Evolutionary conservation across 1,284 basidiomycete species (phyloP).

Genomic region (Boletus nobilissimus): DNA sequence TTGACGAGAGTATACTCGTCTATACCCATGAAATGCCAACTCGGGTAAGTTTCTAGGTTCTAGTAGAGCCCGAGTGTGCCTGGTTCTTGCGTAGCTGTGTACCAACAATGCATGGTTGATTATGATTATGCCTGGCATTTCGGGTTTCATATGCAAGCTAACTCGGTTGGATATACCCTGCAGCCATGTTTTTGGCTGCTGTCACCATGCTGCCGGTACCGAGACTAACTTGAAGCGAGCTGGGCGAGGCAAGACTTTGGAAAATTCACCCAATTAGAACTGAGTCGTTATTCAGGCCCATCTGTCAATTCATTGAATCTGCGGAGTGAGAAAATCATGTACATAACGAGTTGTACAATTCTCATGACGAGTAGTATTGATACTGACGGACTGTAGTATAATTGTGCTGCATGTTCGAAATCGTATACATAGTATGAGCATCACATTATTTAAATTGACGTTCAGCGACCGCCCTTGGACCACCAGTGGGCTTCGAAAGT

Average conservation of each 20-base stretch:
- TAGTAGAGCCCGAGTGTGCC: background rate
- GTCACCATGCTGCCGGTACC: too few species aligned
- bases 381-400: background rate
- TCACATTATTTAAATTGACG: background rate
- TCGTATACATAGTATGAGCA: background rate
- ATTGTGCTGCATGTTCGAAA: background rate
- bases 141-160: constrained; percentile 47
- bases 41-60: constrained; percentile 54
- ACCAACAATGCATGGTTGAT: too few species aligned
- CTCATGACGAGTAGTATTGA: background rate
- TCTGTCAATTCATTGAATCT: too few species aligned
- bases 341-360: background rate
- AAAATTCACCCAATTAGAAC: too few species aligned
- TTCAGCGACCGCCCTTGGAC: background rate
- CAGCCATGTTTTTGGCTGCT: too few species aligned
- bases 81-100: too few species aligned
- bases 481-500: background rate
- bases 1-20: constrained; percentile 51
- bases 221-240: too few species aligned
- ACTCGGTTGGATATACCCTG: too few species aligned
- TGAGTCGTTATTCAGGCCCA: too few species aligned
- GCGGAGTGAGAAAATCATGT: background rate
- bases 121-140: constrained; percentile 61
- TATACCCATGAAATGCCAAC: constrained; percentile 60
- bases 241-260: too few species aligned